These are phyloP conservation scores for Apiotrichum porosum DNA, from an alignment of 1,284 basidiomycete species.

Conservation along the genomic window DNA sequence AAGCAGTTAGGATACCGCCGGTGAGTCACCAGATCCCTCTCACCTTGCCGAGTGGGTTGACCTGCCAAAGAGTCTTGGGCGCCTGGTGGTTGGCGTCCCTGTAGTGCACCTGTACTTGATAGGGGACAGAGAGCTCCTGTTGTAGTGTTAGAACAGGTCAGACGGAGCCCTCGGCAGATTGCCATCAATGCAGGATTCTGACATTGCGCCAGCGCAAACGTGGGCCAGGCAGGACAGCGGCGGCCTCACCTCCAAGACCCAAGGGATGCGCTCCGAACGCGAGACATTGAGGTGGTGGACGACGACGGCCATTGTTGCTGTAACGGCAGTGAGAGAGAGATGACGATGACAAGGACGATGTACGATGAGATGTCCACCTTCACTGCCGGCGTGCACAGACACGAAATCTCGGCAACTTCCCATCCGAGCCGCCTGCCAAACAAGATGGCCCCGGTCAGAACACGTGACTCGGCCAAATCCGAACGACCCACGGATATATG, in stretches of 20 bases:
- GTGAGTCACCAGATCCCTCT: background rate
- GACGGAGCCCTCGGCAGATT: background rate
- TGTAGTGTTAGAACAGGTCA: background rate
- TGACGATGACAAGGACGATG: background rate
- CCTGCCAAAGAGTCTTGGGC: conserved; percentile 22
- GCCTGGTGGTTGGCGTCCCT: conserved; percentile 21
- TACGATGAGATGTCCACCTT: too few relatives aligned
- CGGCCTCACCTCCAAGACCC: conserved; percentile 26
- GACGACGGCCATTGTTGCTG: conserved; percentile 38
- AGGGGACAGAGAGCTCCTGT: conserved; percentile 32
- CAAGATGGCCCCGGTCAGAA: too few relatives aligned
- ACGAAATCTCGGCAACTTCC: too few relatives aligned
- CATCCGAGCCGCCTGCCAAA: too few relatives aligned
- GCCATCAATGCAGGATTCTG: too few relatives aligned
- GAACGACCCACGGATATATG: too few relatives aligned
- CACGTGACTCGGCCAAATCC: too few relatives aligned
- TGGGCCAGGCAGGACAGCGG: too few relatives aligned
- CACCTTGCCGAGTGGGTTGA: conserved; percentile 32
- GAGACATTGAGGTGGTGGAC: conserved; percentile 42
- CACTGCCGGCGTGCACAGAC: too few relatives aligned
- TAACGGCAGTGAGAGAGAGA: background rate
- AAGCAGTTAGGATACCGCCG: background rate
- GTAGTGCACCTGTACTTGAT: conserved; percentile 35
- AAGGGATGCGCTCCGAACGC: conserved; percentile 35
- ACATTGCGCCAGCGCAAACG: too few relatives aligned